A percentile compares a stretch with the other conserved stretches of the same genome.
Evolutionary conservation across 768 basidiomycete species (phyloP).

Genomic region (Epithele typhae): DNA sequence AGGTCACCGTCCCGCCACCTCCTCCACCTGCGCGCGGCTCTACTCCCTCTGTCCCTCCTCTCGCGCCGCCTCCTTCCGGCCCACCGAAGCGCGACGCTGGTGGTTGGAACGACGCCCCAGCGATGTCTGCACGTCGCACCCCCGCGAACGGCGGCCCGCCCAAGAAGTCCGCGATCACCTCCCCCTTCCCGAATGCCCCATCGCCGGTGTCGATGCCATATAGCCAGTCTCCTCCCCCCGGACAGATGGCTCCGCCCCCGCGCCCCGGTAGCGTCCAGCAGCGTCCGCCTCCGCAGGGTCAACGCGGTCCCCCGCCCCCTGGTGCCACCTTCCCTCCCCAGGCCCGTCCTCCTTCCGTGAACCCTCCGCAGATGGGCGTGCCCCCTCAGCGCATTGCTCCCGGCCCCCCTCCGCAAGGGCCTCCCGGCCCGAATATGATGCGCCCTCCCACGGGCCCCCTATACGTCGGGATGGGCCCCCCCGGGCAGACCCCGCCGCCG

Average conservation of each 20-base stretch:
- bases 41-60: slow-evolving; percentile 36
- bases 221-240: slow-evolving; percentile 18
- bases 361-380: slow-evolving; percentile 24
- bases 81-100: slow-evolving; percentile 53
- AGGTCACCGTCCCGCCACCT: slow-evolving; percentile 8
- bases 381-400: slow-evolving; percentile 36
- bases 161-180: slow-evolving; percentile 72
- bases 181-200: slow-evolving; percentile 79
- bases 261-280: slow-evolving; percentile 59
- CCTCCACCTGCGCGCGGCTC: slow-evolving; percentile 37
- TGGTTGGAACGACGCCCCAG: slow-evolving; percentile 92
- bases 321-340: slow-evolving; percentile 30
- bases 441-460: slow-evolving; percentile 45
- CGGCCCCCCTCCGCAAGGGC: slow-evolving; percentile 10
- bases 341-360: slow-evolving; percentile 26
- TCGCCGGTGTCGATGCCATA: slow-evolving; percentile 17
- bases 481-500: slow-evolving; percentile 36
- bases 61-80: slow-evolving; percentile 56
- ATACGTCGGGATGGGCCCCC: slow-evolving; percentile 40
- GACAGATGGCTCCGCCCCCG: slow-evolving; percentile 44
- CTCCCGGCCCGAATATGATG: slow-evolving; percentile 30
- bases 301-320: slow-evolving; percentile 25
- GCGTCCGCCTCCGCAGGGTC: slow-evolving; percentile 35
- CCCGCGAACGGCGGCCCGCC: slow-evolving; percentile 42
- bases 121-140: slow-evolving; percentile 42